These are phyloP conservation scores for Nannochloris sp. DNA, from an alignment of 139 green algal species.

Conservation along the genomic window DNA sequence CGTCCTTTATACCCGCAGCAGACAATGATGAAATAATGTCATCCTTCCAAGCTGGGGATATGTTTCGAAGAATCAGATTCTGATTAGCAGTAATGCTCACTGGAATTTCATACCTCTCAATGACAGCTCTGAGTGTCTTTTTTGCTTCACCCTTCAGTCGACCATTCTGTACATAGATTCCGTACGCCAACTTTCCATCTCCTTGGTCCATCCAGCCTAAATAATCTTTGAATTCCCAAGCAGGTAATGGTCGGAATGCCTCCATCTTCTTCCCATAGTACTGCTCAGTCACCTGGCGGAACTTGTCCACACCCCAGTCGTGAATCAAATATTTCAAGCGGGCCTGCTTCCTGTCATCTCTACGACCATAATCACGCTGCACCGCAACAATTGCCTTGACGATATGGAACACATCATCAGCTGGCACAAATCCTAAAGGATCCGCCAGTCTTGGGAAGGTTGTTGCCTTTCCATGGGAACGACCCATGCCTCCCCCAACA, in stretches of 20 bases:
- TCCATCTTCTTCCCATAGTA: slow-evolving; percentile 97
- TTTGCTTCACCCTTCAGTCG: slow-evolving; percentile 81
- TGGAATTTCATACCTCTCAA: slow-evolving; percentile 67
- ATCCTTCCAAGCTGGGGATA: slow-evolving; percentile 71
- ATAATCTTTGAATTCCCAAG: slow-evolving; percentile 93
- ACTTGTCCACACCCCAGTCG: slow-evolving; percentile 93
- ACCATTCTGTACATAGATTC: slow-evolving; percentile 89
- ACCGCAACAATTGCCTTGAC: slow-evolving; percentile 89
- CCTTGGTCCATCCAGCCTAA: slow-evolving; percentile 96
- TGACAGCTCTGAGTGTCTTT: slow-evolving; percentile 69
- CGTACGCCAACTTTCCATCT: slow-evolving; percentile 80
- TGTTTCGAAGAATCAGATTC: slow-evolving; percentile 92
- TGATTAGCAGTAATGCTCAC: slow-evolving; percentile 74
- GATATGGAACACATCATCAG: slow-evolving; percentile 91
- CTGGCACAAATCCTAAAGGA: slow-evolving; percentile 85
- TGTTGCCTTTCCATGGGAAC: slow-evolving; percentile 48
- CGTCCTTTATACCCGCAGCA: slow-evolving; percentile 40
- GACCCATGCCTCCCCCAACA: slow-evolving; percentile 91
- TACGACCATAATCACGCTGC: slow-evolving; percentile 95
- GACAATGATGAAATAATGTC: slow-evolving; percentile 68
- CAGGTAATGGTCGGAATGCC: slow-evolving; percentile 74
- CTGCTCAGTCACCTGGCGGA: slow-evolving; percentile 87
- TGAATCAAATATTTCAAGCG: slow-evolving; percentile 97
- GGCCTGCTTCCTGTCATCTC: slow-evolving; percentile 87
- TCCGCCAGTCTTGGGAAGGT: slow-evolving; percentile 90